Conservation (phyloP, 2,329 filamentous ascomycete species). For the Talaromyces sp. region DNA sequence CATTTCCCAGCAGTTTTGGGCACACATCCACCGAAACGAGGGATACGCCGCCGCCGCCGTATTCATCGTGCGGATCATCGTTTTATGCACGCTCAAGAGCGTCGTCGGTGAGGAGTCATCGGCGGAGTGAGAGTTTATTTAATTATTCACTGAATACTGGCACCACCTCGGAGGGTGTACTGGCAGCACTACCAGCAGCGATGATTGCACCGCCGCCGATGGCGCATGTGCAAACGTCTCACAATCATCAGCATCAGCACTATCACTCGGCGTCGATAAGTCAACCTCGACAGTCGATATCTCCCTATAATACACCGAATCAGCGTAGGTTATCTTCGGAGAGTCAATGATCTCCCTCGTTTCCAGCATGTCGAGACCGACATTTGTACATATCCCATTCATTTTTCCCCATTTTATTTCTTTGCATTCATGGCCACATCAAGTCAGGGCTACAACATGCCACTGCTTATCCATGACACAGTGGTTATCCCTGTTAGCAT, state of each 20-base stretch:
- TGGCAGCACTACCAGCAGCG: not conserved
- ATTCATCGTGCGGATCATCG: conserved; percentile 36
- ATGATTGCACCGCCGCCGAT: conserved; percentile 28
- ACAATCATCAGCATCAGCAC: not conserved
- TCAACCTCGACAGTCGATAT: not conserved
- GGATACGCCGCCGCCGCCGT: conserved; percentile 45
- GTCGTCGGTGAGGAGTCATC: conserved; percentile 27
- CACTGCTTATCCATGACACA: not conserved
- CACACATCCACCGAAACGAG: conserved; percentile 46
- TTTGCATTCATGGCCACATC: not conserved
- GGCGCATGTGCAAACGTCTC: conserved; percentile 27
- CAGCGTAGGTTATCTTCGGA: conserved; percentile 14
- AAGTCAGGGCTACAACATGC: not conserved
- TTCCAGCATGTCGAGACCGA: not conserved
- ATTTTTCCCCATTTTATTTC: not conserved
- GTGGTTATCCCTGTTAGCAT: not conserved
- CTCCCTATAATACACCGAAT: not conserved
- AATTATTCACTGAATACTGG: not conserved
- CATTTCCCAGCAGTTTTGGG: conserved; percentile 45
- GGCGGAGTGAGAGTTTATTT: conserved; percentile 13
- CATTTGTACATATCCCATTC: conserved; percentile 1
- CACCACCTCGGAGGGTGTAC: not conserved
- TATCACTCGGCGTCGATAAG: not conserved
- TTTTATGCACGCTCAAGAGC: conserved; percentile 36
- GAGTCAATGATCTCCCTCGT: not conserved